Evolutionary conservation across 2,329 filamentous ascomycete species (phyloP).

Genomic region (Neopestalotiopsis sp.): DNA sequence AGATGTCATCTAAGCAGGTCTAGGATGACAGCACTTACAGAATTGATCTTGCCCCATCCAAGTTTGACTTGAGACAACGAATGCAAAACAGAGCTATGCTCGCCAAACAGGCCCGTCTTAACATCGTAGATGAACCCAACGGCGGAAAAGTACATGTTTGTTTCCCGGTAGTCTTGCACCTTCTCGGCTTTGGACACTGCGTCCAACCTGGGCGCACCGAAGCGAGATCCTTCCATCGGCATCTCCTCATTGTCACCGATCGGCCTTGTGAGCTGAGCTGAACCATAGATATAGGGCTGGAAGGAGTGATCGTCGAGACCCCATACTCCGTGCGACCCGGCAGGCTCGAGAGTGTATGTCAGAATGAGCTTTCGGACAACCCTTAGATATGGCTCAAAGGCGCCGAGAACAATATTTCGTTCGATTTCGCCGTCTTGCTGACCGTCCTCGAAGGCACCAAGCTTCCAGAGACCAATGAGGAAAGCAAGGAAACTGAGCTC

Average conservation of each 20-base stretch:
- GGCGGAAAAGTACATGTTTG: slow-evolving; percentile 92
- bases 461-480: slow-evolving; percentile 87
- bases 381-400: slow-evolving; percentile 78
- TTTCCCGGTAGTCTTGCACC: slow-evolving; percentile 68
- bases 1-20: background rate
- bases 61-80: slow-evolving; percentile 90
- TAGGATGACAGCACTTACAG: slow-evolving; percentile 47
- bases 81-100: slow-evolving; percentile 91
- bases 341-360: slow-evolving; percentile 92
- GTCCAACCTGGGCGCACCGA: slow-evolving; percentile 72
- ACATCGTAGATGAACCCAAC: slow-evolving; percentile 98
- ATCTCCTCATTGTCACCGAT: slow-evolving; percentile 69
- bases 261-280: slow-evolving; percentile 83
- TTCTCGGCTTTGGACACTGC: slow-evolving; percentile 69
- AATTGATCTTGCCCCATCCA: slow-evolving; percentile 99
- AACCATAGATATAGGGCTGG: slow-evolving; percentile 92
- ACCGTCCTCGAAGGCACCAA: slow-evolving; percentile 75
- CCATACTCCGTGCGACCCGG: slow-evolving; percentile 97
- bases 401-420: slow-evolving; percentile 78
- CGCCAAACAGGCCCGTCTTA: slow-evolving; percentile 96
- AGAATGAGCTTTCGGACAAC: slow-evolving; percentile 84
- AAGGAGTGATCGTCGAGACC: slow-evolving; percentile 98
- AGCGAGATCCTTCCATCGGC: slow-evolving; percentile 79
- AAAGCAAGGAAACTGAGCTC: slow-evolving; percentile 96
- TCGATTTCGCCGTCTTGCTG: slow-evolving; percentile 64